These are phyloP conservation scores for Ochromonas danica DNA, from an alignment of 108 stramenopile genomes.

Conservation along the genomic window DNA sequence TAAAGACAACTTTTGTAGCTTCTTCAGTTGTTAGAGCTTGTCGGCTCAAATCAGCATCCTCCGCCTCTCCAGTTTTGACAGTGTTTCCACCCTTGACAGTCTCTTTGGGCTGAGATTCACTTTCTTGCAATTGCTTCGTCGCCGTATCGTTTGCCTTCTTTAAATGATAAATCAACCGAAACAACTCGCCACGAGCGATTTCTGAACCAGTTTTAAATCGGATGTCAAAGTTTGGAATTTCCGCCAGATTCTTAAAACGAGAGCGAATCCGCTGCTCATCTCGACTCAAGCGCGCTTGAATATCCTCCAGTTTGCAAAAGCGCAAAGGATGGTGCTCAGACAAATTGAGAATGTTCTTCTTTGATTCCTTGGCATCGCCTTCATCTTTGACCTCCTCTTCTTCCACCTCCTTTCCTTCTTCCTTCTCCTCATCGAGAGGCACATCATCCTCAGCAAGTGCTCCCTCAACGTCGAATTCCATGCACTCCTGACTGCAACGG, in stretches of 20 bases:
- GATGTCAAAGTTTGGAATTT: background rate
- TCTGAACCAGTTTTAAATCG: background rate
- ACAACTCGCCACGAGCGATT: too few relatives aligned
- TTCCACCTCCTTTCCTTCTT: background rate
- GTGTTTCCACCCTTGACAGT: too few relatives aligned
- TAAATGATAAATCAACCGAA: too few relatives aligned
- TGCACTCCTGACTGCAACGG: slow-evolving; percentile 1
- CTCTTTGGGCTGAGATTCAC: too few relatives aligned
- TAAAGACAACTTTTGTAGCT: too few relatives aligned
- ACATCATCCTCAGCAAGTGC: background rate
- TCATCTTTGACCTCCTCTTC: background rate
- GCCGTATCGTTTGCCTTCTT: too few relatives aligned
- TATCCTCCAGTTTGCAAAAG: background rate
- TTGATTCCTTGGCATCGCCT: background rate
- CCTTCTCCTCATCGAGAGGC: background rate
- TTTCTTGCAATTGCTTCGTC: too few relatives aligned
- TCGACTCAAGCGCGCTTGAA: background rate
- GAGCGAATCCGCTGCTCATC: background rate
- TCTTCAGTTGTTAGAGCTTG: too few relatives aligned
- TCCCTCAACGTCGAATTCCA: background rate
- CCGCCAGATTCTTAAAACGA: background rate
- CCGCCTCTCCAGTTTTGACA: too few relatives aligned
- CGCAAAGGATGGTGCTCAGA: too few relatives aligned
- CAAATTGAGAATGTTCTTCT: too few relatives aligned
- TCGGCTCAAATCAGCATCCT: too few relatives aligned